These are phyloP conservation scores for Podila epigama DNA, from an alignment of 192 early-diverging fungal genomes.

Conservation along the genomic window DNA sequence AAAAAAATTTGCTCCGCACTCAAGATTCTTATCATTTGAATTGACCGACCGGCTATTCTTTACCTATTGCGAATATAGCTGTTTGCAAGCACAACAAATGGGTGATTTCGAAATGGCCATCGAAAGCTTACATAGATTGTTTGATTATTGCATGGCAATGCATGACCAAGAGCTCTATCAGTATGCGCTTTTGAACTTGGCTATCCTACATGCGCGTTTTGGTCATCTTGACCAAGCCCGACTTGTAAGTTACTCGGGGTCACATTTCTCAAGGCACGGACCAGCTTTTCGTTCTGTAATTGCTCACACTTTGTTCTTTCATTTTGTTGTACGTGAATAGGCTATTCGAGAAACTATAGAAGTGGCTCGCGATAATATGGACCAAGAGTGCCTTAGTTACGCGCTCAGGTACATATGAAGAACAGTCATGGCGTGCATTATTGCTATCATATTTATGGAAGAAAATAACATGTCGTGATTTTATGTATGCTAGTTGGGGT, in stretches of 20 bases:
- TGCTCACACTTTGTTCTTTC: background rate
- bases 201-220: conserved; percentile 53
- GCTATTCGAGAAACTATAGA: conserved; percentile 51
- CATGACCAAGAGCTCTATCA: conserved; percentile 47
- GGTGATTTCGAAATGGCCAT: conserved; percentile 51
- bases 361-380: conserved; percentile 50
- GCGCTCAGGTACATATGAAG: conserved; percentile 48
- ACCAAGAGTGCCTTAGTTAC: conserved; percentile 54
- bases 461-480: background rate
- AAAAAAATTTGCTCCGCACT: background rate
- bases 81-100: conserved; percentile 45
- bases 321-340: conserved; percentile 1
- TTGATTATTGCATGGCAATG: conserved; percentile 46
- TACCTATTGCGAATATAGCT: conserved; percentile 4
- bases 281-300: background rate
- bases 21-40: background rate
- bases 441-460: background rate
- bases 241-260: conserved; percentile 16
- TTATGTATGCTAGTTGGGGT: conserved; percentile 7
- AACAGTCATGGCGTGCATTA: too few relatives aligned
- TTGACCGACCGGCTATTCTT: background rate
- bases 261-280: background rate
- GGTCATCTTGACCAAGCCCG: conserved; percentile 51
- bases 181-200: conserved; percentile 53
- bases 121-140: conserved; percentile 49